Evolutionary conservation across 2,329 filamentous ascomycete species (phyloP), one percentile per base, ranked within the genome.

Genomic region (Celoporthe dispersa): DNA sequence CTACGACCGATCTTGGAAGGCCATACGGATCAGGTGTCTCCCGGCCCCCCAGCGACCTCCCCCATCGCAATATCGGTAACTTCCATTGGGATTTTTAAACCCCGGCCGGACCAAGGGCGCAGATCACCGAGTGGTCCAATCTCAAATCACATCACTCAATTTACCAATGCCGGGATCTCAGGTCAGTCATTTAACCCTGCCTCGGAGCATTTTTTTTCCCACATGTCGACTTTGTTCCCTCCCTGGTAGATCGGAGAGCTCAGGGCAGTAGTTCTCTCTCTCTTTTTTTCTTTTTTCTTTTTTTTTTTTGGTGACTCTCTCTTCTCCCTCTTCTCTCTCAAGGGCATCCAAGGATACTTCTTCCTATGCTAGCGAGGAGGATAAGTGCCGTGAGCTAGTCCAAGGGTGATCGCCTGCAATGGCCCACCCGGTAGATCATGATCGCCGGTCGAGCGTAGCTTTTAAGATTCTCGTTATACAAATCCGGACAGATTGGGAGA

Each of bases 121-220:
- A 57, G 53, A 31, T 31, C 53, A 57, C 53, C 25, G 25, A 28
- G 14, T 57, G 53, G 25, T 31, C 53, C 28, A 55, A 28, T 28
- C 51, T 31, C 25, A 31, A 31, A 57, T 57, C 28, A 31, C 53
- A 57, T 57, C 53, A 57, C 53, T 57, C 53, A 57, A 31, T 57
- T 31, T 31, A 31, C 53, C 53, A 31, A 31, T 33, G 53, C 14
- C 53, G 53, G 28, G 28, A 33, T 48, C n/a, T n/a, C 7, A 48
- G 16, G 44, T 22, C 19, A 2, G 19, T 57, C 25, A 57, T 28
- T 57, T 57, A 28, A 57, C 28, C 53, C 53, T 57, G 25, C 53
- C 53, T 55, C 53, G 53, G 53, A 57, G 44, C 28, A 57, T 57
- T 31, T 57, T 31, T n/a, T n/a, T n/a, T n/a, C 53, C 44, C 44